Base-by-base conservation (phyloP, 805 yeast genomes). In the Candida succiphila region DNA sequence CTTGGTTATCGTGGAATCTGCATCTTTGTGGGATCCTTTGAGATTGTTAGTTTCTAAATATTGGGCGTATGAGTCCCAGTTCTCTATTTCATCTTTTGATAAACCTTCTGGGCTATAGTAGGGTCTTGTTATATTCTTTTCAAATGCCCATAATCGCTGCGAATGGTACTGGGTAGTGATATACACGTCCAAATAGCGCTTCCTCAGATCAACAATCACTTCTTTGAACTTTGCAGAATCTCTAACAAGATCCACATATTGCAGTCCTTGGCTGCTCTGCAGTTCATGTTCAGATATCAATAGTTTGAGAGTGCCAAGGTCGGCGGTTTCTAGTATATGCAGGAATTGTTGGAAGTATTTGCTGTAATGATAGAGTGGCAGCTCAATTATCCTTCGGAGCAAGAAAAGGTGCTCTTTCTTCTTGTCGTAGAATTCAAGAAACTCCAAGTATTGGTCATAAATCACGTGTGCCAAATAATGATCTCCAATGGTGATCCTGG, bases 11-110 rank as follows among this genome's bases (percentile, higher is more conserved):
- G 34, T 27, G 14, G 45, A 34, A 25, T 46, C 50, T 3, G 39
- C 29, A 15, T 44, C 52, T 26, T 43, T 46, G 5, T 35, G 39
- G 1, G 48, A 38, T 5, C 35, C 20, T 30, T 45, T 50, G 16
- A 55, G 33, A 14, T 40, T 45, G 27, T 43, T 28, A 7, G 46
- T 47, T 42, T 79, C 85, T 25, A 73, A 54, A 36, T 63, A 72
- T 40, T 66, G 67, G 25, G 81, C 44, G 49, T 79, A 85, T 20
- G 60, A 51, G 34, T 65, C 70, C 75, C 94, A 80, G 9, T 57
- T 60, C 15, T 65, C 68, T 16, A 78, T 46, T 42, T 80, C 82
- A 46, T 48, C 39, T 51, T 67, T 40, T 40, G 50, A 31, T 19
- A 55, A 42, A 23, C 49, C 41, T 61, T 53, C 46, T 1, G 64